phyloP scores from a whole-genome alignment of 345 rosid species.

The Raphanus raphanistrum region DNA sequence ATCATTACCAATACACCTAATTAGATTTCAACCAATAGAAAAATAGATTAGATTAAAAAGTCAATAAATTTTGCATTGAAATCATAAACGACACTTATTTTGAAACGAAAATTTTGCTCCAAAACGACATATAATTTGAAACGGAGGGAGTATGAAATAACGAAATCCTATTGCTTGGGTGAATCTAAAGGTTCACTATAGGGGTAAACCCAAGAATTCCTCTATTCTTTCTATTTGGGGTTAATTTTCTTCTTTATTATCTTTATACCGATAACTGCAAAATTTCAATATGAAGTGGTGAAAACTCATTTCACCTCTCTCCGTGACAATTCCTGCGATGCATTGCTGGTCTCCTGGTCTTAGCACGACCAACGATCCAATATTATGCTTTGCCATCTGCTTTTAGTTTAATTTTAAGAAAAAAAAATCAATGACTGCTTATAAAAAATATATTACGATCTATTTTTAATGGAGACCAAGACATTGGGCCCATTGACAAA shows the following conservation, averaged over 20 bases:
- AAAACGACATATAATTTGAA: no score
- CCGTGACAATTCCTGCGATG: slow-evolving; percentile 86
- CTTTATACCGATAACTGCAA: background rate
- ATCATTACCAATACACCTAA: no score
- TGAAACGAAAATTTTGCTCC: no score
- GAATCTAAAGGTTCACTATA: no score
- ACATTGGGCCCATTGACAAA: background rate
- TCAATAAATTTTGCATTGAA: no score
- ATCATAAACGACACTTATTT: no score
- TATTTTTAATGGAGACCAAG: background rate
- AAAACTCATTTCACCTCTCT: slow-evolving; percentile 58
- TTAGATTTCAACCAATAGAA: no score
- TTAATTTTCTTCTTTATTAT: background rate
- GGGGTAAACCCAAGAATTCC: no score
- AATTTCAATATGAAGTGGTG: background rate
- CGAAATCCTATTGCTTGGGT: no score
- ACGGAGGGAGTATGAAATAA: no score
- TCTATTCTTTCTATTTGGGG: background rate
- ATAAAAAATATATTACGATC: background rate
- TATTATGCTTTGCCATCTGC: slow-evolving; percentile 86
- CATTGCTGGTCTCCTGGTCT: slow-evolving; percentile 68
- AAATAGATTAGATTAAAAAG: no score
- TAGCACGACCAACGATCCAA: slow-evolving; percentile 86
- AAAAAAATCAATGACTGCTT: background rate
- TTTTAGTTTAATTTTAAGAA: background rate